Evolutionary conservation across 148 eudicot genomes (phyloP).

Genomic region (Rheum nobile): DNA sequence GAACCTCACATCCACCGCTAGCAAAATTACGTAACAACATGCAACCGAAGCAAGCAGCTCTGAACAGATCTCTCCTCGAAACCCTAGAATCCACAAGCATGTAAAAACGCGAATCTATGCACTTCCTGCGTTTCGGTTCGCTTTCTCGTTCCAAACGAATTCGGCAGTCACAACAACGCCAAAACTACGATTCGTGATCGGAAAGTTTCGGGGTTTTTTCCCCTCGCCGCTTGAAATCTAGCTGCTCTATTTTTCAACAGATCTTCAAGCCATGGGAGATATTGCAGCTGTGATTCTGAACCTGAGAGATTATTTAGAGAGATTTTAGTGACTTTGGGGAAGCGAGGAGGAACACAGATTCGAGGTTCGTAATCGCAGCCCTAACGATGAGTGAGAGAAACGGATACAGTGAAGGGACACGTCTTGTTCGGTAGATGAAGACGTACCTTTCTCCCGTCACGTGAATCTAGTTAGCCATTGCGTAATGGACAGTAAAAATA

Average conservation of each 20-base stretch:
- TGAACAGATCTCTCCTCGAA: conserved; percentile 1
- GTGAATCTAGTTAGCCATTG: not conserved
- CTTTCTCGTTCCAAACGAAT: not conserved
- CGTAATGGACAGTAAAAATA: no score
- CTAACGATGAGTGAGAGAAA: not conserved
- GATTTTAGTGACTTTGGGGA: not conserved
- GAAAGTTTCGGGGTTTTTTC: not conserved
- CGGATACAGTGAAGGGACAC: not conserved
- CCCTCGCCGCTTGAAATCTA: not conserved
- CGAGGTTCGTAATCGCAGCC: not conserved
- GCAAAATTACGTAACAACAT: not conserved
- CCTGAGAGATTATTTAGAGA: not conserved
- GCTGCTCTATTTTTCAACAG: not conserved
- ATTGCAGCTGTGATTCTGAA: not conserved
- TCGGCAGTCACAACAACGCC: not conserved
- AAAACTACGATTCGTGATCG: not conserved
- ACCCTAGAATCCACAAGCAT: not conserved
- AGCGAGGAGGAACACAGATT: not conserved
- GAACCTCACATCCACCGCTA: not conserved
- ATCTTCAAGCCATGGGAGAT: not conserved
- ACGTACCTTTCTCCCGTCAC: not conserved
- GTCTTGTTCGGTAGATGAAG: not conserved
- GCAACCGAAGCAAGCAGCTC: conserved; percentile 2
- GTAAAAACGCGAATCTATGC: not conserved
- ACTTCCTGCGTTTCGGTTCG: not conserved